These are phyloP conservation scores for Cladosporium sp. DNA, from an alignment of 2,329 filamentous ascomycete species.

Conservation along the genomic window DNA sequence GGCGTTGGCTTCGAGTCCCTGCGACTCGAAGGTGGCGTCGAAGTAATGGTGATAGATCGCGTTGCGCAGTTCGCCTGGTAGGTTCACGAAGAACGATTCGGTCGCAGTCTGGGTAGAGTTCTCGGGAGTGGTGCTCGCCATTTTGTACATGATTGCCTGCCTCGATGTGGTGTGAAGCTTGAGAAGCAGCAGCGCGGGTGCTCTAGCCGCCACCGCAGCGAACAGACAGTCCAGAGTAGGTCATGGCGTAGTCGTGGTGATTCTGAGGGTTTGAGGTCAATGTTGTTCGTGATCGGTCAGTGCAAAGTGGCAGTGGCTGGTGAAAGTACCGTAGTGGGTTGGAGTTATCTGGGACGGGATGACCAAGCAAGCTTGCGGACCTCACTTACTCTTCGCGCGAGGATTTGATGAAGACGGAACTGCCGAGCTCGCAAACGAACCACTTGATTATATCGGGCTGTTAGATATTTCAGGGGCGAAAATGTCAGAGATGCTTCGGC, in stretches of 20 bases:
- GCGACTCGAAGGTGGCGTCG: neutral
- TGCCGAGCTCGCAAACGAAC: neutral
- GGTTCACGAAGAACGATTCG: neutral
- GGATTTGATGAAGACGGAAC: neutral
- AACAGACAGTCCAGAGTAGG: neutral
- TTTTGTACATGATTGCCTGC: neutral
- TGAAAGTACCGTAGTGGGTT: neutral
- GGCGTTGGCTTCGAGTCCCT: neutral
- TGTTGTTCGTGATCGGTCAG: neutral
- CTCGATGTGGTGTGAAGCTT: neutral
- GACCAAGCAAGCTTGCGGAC: neutral
- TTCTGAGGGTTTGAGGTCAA: neutral
- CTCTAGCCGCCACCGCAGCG: neutral
- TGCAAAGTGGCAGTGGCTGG: neutral
- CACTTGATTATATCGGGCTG: neutral
- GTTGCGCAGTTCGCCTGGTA: constrained; percentile 3
- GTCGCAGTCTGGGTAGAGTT: neutral
- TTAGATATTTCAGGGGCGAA: neutral
- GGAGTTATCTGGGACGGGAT: neutral
- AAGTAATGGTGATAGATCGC: constrained; percentile 2
- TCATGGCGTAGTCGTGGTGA: neutral
- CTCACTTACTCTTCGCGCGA: neutral
- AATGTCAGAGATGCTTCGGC: neutral
- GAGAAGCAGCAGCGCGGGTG: neutral
- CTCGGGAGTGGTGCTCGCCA: neutral